Base-by-base conservation (phyloP, 352 stramenopile species). In the Globisporangium camurandrum region DNA sequence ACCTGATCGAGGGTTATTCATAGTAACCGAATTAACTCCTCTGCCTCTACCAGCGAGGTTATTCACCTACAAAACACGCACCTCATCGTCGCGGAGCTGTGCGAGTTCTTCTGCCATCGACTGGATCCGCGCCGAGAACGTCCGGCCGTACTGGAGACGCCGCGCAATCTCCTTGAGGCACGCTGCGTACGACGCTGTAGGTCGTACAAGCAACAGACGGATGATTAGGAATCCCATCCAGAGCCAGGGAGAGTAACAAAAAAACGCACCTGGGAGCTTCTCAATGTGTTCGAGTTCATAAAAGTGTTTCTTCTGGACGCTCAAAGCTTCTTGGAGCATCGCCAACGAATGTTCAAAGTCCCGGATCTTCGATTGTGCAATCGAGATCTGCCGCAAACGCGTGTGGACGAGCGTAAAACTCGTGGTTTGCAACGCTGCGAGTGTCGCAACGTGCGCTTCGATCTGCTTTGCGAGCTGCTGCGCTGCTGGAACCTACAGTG, bases 311-410 rank as follows among this genome's bases (percentile, higher is more conserved):
- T 93, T 92, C 51, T 94, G 84, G 3, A 67, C 76, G 26, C 54
- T 46, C 46, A 90, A 46, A 16, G 81, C 84, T 40, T 92, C 84
- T 31, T 75, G 81, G 42, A 94, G 84, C 49, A 93, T 83, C 7
- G 69, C 65, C 34, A 94, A 36, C n/a, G 77, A 89, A 49, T 86
- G 87, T 46, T 93, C 84, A 68, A 94, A 94, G 60, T 93, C 84
- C n/a, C 82, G 76, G 47, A 94, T 94, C 50, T 87, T 85, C 5
- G 81, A 92, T 61, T 94, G 84, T n/a, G 65, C 69, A 0, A 74
- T 59, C 1, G 84, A 92, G 34, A 94, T 86, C 56, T 81, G 71
- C 11, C 76, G 73, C 50, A 94, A 31, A 39, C 70, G 77, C 14
- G 57, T 61, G 50, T 86, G 73, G 17, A 94, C 79, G 9, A 66